These are phyloP conservation scores for Chrysanthemum makinoi DNA, from an alignment of 129 eudicot genomes.

Conservation along the genomic window DNA sequence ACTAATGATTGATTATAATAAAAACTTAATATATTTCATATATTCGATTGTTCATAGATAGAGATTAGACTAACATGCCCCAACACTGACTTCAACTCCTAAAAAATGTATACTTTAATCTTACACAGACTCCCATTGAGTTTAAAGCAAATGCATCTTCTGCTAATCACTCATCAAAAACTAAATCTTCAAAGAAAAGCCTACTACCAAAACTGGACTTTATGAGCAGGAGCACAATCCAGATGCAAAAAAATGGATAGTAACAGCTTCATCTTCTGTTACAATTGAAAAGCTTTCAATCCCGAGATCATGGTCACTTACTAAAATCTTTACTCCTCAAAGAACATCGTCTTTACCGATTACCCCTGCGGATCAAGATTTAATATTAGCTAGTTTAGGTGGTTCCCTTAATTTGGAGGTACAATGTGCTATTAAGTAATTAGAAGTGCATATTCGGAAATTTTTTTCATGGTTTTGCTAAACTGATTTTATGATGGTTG, in stretches of 20 bases:
- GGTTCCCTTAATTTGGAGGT: slow-evolving; percentile 36
- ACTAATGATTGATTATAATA: no score
- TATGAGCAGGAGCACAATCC: slow-evolving; percentile 37
- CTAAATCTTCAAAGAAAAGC: slow-evolving; percentile 49
- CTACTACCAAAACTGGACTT: slow-evolving; percentile 40
- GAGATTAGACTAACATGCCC: no score
- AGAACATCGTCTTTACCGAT: slow-evolving; percentile 72
- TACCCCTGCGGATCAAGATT: slow-evolving; percentile 62
- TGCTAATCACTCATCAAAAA: slow-evolving; percentile 46
- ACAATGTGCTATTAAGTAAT: not conserved
- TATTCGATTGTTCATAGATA: no score
- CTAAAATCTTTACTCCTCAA: slow-evolving; percentile 74
- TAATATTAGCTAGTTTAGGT: slow-evolving; percentile 37
- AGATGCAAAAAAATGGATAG: slow-evolving; percentile 42
- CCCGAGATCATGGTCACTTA: slow-evolving; percentile 71
- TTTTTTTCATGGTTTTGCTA: no score
- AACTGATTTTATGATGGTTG: no score
- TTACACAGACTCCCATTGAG: slow-evolving; percentile 55
- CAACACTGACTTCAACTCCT: slow-evolving; percentile 60
- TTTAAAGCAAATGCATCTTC: slow-evolving; percentile 37
- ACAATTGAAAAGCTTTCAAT: slow-evolving; percentile 54
- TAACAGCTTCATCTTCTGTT: slow-evolving; percentile 27
- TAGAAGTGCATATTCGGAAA: not conserved
- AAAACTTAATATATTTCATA: no score
- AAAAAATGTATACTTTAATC: slow-evolving; percentile 61